Percentiles rank a stretch among this genome's conserved stretches.
Conservation (phyloP, 106 monocot genomes). For the Iris macrosiphon region DNA sequence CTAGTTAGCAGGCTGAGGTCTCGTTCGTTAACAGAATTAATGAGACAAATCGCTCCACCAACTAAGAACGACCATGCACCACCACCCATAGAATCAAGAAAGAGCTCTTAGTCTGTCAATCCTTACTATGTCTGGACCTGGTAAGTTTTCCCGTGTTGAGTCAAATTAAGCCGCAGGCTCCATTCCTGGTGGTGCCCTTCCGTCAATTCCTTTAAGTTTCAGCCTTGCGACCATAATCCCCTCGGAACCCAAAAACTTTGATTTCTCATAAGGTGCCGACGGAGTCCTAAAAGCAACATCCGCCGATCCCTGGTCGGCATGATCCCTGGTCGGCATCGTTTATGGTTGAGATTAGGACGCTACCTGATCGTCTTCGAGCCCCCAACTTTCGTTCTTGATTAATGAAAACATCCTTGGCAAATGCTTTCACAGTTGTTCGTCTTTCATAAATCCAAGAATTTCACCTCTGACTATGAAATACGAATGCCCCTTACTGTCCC, state of each 20-base stretch:
- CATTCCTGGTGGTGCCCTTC: constrained; percentile 15
- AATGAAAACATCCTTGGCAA: constrained; percentile 35
- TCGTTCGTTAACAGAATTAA: constrained; percentile 16
- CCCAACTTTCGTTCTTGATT: constrained; percentile 82
- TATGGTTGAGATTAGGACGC: constrained; percentile 75
- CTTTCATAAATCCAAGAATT: constrained; percentile 21
- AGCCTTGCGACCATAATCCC: constrained; percentile 15
- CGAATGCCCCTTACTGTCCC: constrained; percentile 13
- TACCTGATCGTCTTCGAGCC: constrained; percentile 81
- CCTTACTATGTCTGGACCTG: constrained; percentile 13
- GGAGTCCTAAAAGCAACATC: too few relatives aligned
- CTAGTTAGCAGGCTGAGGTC: constrained; percentile 19
- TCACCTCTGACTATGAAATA: constrained; percentile 20
- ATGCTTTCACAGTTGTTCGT: constrained; percentile 15
- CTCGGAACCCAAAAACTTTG: constrained; percentile 11
- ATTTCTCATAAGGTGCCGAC: constrained; percentile 7
- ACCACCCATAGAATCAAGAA: constrained; percentile 73
- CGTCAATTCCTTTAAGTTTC: constrained; percentile 18
- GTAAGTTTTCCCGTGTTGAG: constrained; percentile 10
- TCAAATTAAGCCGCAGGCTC: constrained; percentile 13
- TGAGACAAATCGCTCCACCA: constrained; percentile 27
- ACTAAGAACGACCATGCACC: constrained; percentile 74
- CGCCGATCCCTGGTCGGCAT: too few relatives aligned
- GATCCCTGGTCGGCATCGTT: too few relatives aligned
- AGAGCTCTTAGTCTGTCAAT: constrained; percentile 35